Conservation (phyloP, 2,329 filamentous ascomycete species). For the Stachybotrys chartarum region DNA sequence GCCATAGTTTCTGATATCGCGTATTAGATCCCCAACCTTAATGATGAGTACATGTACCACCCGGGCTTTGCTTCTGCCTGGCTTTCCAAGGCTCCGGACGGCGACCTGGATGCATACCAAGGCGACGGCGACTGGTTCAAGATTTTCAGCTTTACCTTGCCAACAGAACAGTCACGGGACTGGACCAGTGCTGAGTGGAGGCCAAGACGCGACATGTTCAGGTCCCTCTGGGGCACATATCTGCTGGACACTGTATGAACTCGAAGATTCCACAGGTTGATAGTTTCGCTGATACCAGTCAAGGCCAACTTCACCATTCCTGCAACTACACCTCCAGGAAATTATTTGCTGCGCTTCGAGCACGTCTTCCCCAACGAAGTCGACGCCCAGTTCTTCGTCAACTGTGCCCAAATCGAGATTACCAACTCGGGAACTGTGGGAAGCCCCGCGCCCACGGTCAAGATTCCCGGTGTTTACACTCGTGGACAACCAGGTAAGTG, state of each 20-base stretch:
- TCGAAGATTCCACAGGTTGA: neutral
- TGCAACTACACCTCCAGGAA: neutral
- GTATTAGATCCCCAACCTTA: neutral
- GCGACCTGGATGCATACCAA: constrained; percentile 2
- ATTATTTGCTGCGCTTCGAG: neutral
- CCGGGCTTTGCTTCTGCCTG: constrained; percentile 4
- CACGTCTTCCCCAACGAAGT: neutral
- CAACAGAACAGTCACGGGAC: constrained; percentile 3
- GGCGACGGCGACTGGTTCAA: constrained; percentile 9
- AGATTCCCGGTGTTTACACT: neutral
- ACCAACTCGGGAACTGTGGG: neutral
- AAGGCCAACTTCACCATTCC: neutral
- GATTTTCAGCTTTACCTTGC: constrained; percentile 2
- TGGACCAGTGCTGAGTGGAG: neutral
- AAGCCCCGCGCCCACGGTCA: neutral
- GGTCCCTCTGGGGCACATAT: constrained; percentile 2
- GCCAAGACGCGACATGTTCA: neutral
- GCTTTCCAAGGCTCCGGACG: constrained; percentile 3
- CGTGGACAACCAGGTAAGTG: neutral
- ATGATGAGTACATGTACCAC: constrained; percentile 3
- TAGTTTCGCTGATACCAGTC: neutral
- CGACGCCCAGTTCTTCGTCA: neutral
- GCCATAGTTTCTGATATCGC: neutral
- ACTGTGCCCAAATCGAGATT: neutral
- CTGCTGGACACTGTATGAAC: neutral